Percentiles rank a stretch among this genome's conserved stretches.
phyloP scores from a whole-genome alignment of 2,329 filamentous ascomycete species.

The Aureobasidium lini region DNA sequence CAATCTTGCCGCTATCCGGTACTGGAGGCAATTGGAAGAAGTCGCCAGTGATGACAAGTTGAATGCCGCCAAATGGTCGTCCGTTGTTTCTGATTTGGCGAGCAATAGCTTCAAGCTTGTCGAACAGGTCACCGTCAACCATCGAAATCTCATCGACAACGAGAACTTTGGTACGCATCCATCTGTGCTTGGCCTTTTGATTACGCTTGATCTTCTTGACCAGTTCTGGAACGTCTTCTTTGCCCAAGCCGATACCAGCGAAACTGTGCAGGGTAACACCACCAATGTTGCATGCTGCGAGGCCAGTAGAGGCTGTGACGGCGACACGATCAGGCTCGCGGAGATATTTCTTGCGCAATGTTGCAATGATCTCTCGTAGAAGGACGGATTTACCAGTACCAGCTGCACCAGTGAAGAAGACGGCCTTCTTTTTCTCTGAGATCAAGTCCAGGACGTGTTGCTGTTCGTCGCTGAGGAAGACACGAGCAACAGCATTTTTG shows the following conservation, averaged over 20 bases:
- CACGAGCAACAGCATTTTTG: slow-evolving; percentile 41
- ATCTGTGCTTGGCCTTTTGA: slow-evolving; percentile 76
- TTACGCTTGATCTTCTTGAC: slow-evolving; percentile 89
- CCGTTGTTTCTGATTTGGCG: slow-evolving; percentile 82
- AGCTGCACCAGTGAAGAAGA: slow-evolving; percentile 96
- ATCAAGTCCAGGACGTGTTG: slow-evolving; percentile 76
- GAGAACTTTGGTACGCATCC: slow-evolving; percentile 80
- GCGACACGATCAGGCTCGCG: slow-evolving; percentile 78
- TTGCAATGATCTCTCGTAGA: slow-evolving; percentile 81
- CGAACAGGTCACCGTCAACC: slow-evolving; percentile 95
- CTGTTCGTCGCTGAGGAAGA: slow-evolving; percentile 82
- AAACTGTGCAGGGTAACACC: slow-evolving; percentile 96
- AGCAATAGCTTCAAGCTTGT: slow-evolving; percentile 87
- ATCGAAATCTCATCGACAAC: slow-evolving; percentile 96
- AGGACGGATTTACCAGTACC: slow-evolving; percentile 93
- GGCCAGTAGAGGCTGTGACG: slow-evolving; percentile 88
- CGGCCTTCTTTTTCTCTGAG: slow-evolving; percentile 70
- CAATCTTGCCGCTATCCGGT: slow-evolving; percentile 63
- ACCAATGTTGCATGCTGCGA: slow-evolving; percentile 94
- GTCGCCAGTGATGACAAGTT: slow-evolving; percentile 90
- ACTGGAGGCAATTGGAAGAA: slow-evolving; percentile 97
- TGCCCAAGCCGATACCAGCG: slow-evolving; percentile 87
- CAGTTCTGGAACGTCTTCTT: slow-evolving; percentile 71
- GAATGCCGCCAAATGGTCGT: slow-evolving; percentile 89
- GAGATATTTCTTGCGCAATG: slow-evolving; percentile 67